phyloP scores from a whole-genome alignment of 805 yeast species.

The Barnettozyma californica region DNA sequence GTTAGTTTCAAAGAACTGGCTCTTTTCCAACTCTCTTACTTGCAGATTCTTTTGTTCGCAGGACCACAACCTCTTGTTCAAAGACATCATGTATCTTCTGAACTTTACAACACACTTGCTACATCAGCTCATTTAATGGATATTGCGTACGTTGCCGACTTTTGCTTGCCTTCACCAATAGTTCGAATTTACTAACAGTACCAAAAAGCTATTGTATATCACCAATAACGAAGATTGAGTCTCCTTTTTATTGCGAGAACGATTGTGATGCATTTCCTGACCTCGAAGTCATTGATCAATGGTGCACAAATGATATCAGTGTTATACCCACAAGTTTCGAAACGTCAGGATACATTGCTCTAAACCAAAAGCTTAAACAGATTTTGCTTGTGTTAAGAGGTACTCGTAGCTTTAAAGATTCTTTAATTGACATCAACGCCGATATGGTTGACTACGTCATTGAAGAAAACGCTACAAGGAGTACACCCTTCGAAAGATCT shows the following conservation, averaged over 20 bases:
- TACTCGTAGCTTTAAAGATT: slow-evolving; percentile 24
- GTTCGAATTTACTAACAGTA: not conserved
- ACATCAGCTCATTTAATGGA: slow-evolving; percentile 21
- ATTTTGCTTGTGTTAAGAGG: slow-evolving; percentile 20
- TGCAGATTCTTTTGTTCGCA: not conserved
- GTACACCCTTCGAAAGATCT: not conserved
- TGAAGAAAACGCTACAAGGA: not conserved
- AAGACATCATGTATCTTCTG: slow-evolving; percentile 7
- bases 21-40: not conserved
- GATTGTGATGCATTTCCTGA: slow-evolving; percentile 19
- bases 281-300: slow-evolving; percentile 21
- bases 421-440: slow-evolving; percentile 21
- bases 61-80: not conserved
- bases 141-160: slow-evolving; percentile 15
- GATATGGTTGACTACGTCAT: slow-evolving; percentile 19
- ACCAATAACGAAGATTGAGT: slow-evolving; percentile 13
- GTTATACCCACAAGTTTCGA: slow-evolving; percentile 11
- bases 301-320: slow-evolving; percentile 20
- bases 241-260: slow-evolving; percentile 24
- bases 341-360: slow-evolving; percentile 24
- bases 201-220: slow-evolving; percentile 21
- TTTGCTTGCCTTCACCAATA: too few species aligned
- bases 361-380: slow-evolving; percentile 9
- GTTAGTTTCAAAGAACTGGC: not conserved
- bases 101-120: slow-evolving; percentile 12